A percentile compares a stretch with the other conserved stretches of the same genome.
Evolutionary conservation across 176 grass and related monocot genomes (phyloP).

Genomic region (Cenchrus fungigraminus): DNA sequence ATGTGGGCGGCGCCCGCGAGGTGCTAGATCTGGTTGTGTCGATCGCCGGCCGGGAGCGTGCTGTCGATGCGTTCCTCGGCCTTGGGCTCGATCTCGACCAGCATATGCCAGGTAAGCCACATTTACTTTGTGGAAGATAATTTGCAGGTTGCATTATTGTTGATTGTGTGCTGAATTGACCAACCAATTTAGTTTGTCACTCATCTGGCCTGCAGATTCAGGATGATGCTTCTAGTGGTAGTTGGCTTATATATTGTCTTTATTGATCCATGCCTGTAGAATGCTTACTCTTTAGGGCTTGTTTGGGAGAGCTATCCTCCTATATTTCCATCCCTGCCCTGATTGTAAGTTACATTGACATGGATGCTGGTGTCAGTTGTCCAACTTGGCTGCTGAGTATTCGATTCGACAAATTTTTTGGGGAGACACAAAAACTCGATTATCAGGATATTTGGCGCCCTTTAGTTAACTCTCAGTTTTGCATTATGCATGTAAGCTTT

Average conservation of each 20-base stretch:
- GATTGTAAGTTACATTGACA: neutral
- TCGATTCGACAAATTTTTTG: neutral
- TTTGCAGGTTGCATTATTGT: neutral
- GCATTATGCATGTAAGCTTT: neutral
- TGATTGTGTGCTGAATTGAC: neutral
- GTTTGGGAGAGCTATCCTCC: neutral
- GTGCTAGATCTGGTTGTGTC: conserved; percentile 53
- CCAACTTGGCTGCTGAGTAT: neutral
- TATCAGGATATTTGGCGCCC: neutral
- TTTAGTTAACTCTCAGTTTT: neutral
- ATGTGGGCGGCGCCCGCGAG: conserved; percentile 45
- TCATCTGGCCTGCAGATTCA: conserved; percentile 7
- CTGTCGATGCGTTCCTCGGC: conserved; percentile 42
- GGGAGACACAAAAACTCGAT: no score
- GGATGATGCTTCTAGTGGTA: neutral
- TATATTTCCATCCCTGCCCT: neutral
- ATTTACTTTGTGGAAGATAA: neutral
- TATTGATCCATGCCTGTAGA: neutral
- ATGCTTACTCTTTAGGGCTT: neutral
- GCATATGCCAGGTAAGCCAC: conserved; percentile 37
- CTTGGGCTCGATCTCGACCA: conserved; percentile 42
- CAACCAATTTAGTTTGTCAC: neutral
- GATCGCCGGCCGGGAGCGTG: conserved; percentile 39
- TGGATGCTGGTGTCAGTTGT: neutral
- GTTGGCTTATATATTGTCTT: neutral